Evolutionary conservation across 805 yeast species (phyloP), one percentile per base, ranked within the genome.

Genomic region (Ogataea henricii): DNA sequence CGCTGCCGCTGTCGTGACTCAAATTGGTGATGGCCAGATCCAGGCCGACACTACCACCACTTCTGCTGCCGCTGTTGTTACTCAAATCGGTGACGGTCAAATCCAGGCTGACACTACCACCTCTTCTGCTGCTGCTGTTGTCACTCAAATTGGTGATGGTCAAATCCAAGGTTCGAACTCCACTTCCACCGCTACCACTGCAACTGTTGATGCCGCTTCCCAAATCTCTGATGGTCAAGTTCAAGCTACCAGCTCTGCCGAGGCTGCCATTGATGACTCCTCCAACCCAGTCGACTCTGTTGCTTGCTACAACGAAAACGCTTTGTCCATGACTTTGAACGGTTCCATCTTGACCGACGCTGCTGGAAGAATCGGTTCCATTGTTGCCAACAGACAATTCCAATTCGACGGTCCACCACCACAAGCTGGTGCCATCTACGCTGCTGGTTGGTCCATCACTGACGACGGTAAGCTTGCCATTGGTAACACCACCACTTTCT

Each of bases 351-450:
- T 79, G 60, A 71, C 63, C 16, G 83, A 78, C 57, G 53, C 69
- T 18, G 48, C 64, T 42, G 80, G 79, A 51, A 76, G 83, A 74
- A 67, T 78, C 51, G 83, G 83, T 56, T 76, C 82, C 36, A 78
- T 78, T 66, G 83, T 78, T 57, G 81, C 82, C 51, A 78, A 78
- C 78, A 73, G 80, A 71, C 84, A 79, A 67, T 79, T 79, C 77
- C 84, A 79, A 68, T 79, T 79, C 58, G 84, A 79, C 62, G 83
- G 83, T 61, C 83, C 83, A 48, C 82, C 82, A 66, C 83, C 83
- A 54, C 84, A 79, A 68, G 83, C 78, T 43, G 79, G 79, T 66
- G 72, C 79, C 38, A 73, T 73, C 46, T 71, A 74, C 57, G 80
- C 80, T 57, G 78, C 76, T 48, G 79, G 79, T 49, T 74, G 79